phyloP scores from a whole-genome alignment of 2,329 filamentous ascomycete species.

The Botrytis cinerea region DNA sequence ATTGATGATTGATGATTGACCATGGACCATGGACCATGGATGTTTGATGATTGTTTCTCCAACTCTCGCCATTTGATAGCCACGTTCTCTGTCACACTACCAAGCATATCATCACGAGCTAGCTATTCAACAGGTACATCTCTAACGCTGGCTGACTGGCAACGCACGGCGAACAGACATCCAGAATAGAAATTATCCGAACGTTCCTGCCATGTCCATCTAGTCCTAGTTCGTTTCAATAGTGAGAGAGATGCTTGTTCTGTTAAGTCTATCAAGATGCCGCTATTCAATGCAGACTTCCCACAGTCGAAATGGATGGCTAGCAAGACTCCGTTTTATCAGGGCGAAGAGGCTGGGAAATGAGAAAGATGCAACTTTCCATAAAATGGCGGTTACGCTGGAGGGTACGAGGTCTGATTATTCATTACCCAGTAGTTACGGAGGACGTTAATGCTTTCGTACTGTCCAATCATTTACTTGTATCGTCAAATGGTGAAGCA shows the following conservation, averaged over 20 bases:
- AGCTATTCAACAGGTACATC: not conserved
- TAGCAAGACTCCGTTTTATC: not conserved
- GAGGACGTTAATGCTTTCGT: not conserved
- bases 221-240: not conserved
- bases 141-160: not conserved
- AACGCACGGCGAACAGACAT: not conserved
- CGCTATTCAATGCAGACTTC: not conserved
- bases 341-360: constrained; percentile 2
- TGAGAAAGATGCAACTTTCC: constrained; percentile 4
- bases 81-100: not conserved
- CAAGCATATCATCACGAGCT: not conserved
- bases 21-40: no score
- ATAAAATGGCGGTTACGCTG: constrained; percentile 12
- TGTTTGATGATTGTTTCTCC: not conserved
- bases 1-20: not conserved
- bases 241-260: not conserved
- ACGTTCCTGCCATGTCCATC: not conserved
- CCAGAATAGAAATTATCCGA: not conserved
- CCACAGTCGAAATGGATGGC: not conserved
- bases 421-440: not conserved
- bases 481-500: not conserved
- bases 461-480: not conserved
- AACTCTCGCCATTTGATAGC: not conserved
- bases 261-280: not conserved
- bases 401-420: not conserved